Evolutionary conservation across 257 asterid species (phyloP), one percentile per base, ranked within the genome.

Genomic region (Solanum phureja): DNA sequence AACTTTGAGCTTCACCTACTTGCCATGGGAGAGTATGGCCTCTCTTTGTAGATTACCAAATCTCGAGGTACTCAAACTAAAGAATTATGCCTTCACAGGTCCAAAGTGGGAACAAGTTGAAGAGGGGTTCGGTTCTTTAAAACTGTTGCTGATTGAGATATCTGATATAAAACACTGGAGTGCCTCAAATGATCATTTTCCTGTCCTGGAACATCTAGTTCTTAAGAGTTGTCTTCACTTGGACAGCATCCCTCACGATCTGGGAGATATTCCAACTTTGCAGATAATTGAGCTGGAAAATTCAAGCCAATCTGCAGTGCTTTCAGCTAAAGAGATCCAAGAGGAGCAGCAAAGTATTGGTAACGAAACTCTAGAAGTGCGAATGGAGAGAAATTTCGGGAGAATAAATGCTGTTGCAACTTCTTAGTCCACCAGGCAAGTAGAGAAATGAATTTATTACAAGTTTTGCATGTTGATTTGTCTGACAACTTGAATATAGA

Each of bases 201-300:
- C 90, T 6, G 29, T 38, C 40, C 91, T 91, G 13, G 86, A 90
- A 88, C 87, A 86, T 35, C 84, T 90, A 12, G 87, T 87, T 69
- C 33, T 92, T 49, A 90, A 73, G 34, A 38, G 6, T 69, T 89
- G 89, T 56, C n/a, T 5, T 44, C 44, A 3, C 23, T 86, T 91
- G 11, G 71, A 86, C 1, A 86, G 87, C 56, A 88, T 89, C 35
- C 91, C 91, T 40, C 12, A 12, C 9, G 87, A 49, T 8, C 24
- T 90, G 12, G 90, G 91, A 31, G 91, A 89, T 1, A 84, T 92
- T 81, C 40, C 88, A 1, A 86, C 88, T 16, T 90, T 91, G 13
- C 73, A 87, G 64, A 35, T 79, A 68, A 83, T 92, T n/a, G 90
- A 91, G 64, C 83, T 91, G 66, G 74, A 82, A 29, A 12, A 42